A percentile compares a stretch with the other conserved stretches of the same genome.
phyloP scores from a whole-genome alignment of 169 alveolate species.

The Ichthyophthirius multifiliis region DNA sequence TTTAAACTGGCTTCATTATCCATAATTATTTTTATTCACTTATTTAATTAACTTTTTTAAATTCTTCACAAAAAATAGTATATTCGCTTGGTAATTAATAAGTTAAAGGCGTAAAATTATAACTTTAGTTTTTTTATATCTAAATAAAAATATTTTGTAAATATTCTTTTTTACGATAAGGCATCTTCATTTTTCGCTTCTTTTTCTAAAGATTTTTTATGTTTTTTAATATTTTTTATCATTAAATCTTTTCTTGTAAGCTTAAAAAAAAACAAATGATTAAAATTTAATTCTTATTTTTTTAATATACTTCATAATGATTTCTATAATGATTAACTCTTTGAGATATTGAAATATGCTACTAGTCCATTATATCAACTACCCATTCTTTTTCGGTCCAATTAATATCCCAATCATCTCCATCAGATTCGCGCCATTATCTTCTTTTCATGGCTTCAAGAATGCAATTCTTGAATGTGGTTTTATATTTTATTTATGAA shows the following conservation, averaged over 20 bases:
- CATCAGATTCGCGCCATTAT: constrained; percentile 79
- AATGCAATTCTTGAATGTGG: constrained; percentile 93
- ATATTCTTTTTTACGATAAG: constrained; percentile 30
- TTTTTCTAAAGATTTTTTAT: constrained; percentile 77
- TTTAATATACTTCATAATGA: constrained; percentile 77
- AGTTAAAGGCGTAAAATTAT: not conserved
- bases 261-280: too few species aligned
- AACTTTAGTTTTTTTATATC: not conserved
- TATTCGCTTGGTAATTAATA: constrained; percentile 89
- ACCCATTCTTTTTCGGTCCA: constrained; percentile 95
- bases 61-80: constrained; percentile 93
- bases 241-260: constrained; percentile 86
- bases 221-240: constrained; percentile 85
- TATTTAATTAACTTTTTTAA: constrained; percentile 69
- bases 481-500: constrained; percentile 81
- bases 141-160: not conserved
- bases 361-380: constrained; percentile 87
- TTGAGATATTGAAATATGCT: constrained; percentile 85
- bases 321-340: constrained; percentile 91
- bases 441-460: constrained; percentile 89
- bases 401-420: constrained; percentile 92
- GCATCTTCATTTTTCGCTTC: constrained; percentile 86
- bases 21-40: constrained; percentile 74
- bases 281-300: not conserved
- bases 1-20: constrained; percentile 92